Conservation (phyloP, 108 stramenopile genomes). For the Nannochloropsis oceanica region DNA sequence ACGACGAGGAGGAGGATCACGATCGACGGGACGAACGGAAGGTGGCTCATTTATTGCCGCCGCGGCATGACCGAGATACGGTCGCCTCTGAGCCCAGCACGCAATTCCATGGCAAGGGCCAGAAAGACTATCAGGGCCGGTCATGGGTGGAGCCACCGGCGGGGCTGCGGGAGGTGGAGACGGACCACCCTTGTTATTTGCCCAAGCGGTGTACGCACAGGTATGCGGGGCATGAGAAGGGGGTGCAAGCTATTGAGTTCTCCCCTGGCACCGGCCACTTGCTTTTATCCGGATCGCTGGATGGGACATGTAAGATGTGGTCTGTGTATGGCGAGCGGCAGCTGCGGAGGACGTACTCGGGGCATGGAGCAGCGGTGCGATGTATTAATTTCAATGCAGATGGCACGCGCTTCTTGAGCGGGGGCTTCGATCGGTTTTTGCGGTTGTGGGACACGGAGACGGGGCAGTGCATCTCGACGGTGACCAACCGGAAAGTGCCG, state of each 20-base stretch:
- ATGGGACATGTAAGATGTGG: conserved; percentile 84
- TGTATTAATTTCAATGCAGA: conserved; percentile 69
- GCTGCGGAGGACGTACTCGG: conserved; percentile 80
- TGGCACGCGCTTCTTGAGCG: conserved; percentile 68
- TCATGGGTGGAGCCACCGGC: conserved; percentile 77
- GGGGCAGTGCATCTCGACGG: conserved; percentile 60
- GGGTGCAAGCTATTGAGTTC: conserved; percentile 85
- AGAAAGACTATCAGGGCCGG: conserved; percentile 80
- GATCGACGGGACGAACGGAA: conserved; percentile 70
- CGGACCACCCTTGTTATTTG: conserved; percentile 71
- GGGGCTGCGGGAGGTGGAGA: conserved; percentile 45
- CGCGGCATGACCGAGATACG: conserved; percentile 58
- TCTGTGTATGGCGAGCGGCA: conserved; percentile 35
- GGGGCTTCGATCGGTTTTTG: conserved; percentile 76
- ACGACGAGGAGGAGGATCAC: conserved; percentile 39
- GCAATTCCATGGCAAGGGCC: conserved; percentile 66
- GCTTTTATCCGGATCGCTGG: conserved; percentile 81
- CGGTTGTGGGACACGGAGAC: conserved; percentile 93
- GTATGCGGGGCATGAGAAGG: conserved; percentile 80
- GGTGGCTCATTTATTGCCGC: conserved; percentile 82
- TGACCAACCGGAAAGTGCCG: conserved; percentile 80
- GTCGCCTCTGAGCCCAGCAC: conserved; percentile 40
- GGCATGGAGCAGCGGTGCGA: conserved; percentile 80
- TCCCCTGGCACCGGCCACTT: conserved; percentile 93
- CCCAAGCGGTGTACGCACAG: conserved; percentile 83